Conservation (phyloP, 257 asterid genomes). For the Sherardia arvensis region DNA sequence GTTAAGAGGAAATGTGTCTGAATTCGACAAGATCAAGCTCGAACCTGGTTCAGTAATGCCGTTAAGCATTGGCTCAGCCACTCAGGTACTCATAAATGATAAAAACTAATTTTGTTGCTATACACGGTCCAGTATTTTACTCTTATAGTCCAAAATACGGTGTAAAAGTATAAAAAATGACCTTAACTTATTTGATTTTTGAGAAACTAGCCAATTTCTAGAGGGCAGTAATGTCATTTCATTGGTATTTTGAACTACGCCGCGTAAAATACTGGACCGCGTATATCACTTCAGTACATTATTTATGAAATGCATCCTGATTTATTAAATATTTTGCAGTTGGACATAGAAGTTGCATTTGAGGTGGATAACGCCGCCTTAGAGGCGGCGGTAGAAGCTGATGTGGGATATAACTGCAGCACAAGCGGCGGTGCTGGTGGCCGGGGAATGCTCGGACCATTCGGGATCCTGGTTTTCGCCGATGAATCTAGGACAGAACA, state of each 20-base stretch:
- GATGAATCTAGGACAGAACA: slow-evolving; percentile 41
- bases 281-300: no score
- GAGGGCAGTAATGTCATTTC: no score
- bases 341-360: slow-evolving; percentile 59
- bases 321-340: slow-evolving; percentile 21
- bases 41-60: slow-evolving; percentile 66
- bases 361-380: slow-evolving; percentile 31
- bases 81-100: no score
- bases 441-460: slow-evolving; percentile 71
- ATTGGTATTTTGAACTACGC: no score
- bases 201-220: no score
- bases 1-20: slow-evolving; percentile 40
- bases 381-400: slow-evolving; percentile 22
- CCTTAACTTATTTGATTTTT: no score
- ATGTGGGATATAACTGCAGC: slow-evolving; percentile 36
- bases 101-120: no score
- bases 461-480: slow-evolving; percentile 64
- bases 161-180: no score
- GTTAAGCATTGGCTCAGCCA: slow-evolving; percentile 33
- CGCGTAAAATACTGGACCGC: no score
- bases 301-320: no score
- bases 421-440: slow-evolving; percentile 60
- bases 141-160: no score
- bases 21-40: slow-evolving; percentile 38
- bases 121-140: no score